Base-by-base conservation (phyloP, 2,329 filamentous ascomycete genomes). In the Dothiorella sarmentorum region DNA sequence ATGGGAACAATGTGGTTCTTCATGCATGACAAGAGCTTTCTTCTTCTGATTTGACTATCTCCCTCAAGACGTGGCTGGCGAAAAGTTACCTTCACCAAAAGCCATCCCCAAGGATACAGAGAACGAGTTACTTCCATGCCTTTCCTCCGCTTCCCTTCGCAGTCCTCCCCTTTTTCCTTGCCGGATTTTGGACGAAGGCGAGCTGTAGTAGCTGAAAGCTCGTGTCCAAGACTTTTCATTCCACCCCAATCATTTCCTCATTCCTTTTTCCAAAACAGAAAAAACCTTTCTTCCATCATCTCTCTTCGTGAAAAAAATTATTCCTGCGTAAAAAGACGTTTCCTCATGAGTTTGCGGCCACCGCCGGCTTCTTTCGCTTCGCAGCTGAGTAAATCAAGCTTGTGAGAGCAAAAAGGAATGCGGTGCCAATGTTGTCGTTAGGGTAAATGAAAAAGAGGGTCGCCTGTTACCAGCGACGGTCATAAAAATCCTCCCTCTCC, bases 401-500 rank as follows among this genome's bases (percentile, higher is more conserved):
- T n/a, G n/a, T n/a, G n/a, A n/a, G n/a, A 24, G 17, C 4, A 51
- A 33, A 44, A 26, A 15, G 15, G 31, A 52, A 52, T 17, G 47
- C 47, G 47, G 38, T 52, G 22, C 31, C 47, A 37, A 33, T n/a
- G 22, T 24, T 15, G 47, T 52, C 33, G 47, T 26, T 35, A 52
- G 20, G 20, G n/a, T 18, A 24, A 7, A 7, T 17, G 13, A n/a
- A 35, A 52, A 38, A 26, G 38, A 35, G 40, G 49, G 49, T 40
- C 49, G 49, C 49, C 49, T 53, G 40, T 31, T 53, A 53, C 49
- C 49, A 53, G 49, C 49, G 35, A n/a, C n/a, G 49, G 38, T 18
- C 20, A 7, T 31, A 31, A 35, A 26, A 49, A 15, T 4, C 2
- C 15, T 24, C 27, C 18, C 29, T 15, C 22, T 40, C 52, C 18